Base-by-base conservation (phyloP, 2,329 filamentous ascomycete species). In the Samsoniella hepiali region DNA sequence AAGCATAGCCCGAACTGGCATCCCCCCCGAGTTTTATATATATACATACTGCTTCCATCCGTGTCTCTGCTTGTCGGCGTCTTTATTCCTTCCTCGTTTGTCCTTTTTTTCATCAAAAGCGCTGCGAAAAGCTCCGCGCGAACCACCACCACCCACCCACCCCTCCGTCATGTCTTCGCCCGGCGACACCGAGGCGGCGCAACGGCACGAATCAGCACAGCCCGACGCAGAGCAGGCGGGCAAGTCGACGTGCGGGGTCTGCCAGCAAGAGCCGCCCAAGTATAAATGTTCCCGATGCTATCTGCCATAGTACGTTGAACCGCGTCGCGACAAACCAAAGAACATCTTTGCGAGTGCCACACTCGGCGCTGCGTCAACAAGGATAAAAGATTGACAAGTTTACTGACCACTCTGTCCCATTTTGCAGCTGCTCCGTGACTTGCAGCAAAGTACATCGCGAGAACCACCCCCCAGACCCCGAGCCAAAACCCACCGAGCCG, bases 221-320 rank as follows among this genome's bases (percentile, higher is more conserved):
- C 9, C 31, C n/a, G 10, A 32, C 6, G 27, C 31, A 50, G 60
- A 57, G 11, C 53, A 50, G 9, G 5, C 34, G 15, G 4, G 10
- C 17, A 56, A 56, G 17, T 42, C 60, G 17, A 34, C 72, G 2
- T 88, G 86, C 68, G 79, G 80, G 5, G 76, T 87, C 38, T 89
- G 86, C 71, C 71, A 81, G 34, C 69, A 72, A 40, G 78, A 78
- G 5, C 75, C 80, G 27, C 78, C 78, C 36, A 88, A 86, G 72
- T 89, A 89, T 73, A 88, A 87, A 69, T 89, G 86, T 66, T 78
- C 83, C n/a, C 79, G 79, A 34, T 89, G 86, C 71, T 74, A 78
- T 55, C 68, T 83, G 29, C 81, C 82, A 65, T 88, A 86, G 86
- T 88, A 76, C 70, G 84, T 74, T 29, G 13, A 31, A 2, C 22